Evolutionary conservation across 2,329 filamentous ascomycete species (phyloP).

Genomic region (Didymella arachidicola): DNA sequence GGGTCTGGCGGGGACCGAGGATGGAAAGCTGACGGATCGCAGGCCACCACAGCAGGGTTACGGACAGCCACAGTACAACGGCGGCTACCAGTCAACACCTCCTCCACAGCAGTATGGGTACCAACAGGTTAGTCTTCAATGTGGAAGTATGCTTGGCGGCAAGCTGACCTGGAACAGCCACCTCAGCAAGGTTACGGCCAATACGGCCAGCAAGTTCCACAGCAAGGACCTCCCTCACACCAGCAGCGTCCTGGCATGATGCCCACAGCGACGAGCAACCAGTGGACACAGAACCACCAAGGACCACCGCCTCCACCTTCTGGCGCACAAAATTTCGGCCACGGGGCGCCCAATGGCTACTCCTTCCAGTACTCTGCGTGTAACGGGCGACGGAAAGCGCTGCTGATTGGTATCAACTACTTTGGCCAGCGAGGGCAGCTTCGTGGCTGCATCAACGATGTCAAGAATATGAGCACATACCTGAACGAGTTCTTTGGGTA

Average conservation of each 20-base stretch:
- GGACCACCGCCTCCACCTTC: constrained; percentile 71
- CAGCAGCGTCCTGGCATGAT: constrained; percentile 56
- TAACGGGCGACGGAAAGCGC: constrained; percentile 84
- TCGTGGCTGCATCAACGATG: constrained; percentile 94
- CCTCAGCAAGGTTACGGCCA: constrained; percentile 46
- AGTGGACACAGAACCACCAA: constrained; percentile 59
- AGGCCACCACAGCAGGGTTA: constrained; percentile 50
- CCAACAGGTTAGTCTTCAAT: constrained; percentile 46
- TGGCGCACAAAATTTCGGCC: constrained; percentile 62
- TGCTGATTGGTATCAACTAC: constrained; percentile 96
- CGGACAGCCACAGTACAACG: constrained; percentile 52
- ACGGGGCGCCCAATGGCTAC: constrained; percentile 81
- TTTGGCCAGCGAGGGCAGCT: constrained; percentile 91
- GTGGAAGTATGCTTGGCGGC: not conserved
- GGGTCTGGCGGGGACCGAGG: not conserved
- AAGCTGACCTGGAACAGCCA: constrained; percentile 41
- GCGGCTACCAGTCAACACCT: constrained; percentile 48
- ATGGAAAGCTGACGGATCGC: constrained; percentile 24
- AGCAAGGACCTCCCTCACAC: constrained; percentile 32
- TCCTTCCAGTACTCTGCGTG: constrained; percentile 91
- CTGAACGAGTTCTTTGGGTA: constrained; percentile 90
- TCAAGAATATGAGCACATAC: constrained; percentile 95
- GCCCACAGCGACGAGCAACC: constrained; percentile 55
- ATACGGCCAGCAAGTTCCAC: constrained; percentile 34
- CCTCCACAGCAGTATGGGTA: constrained; percentile 56